Evolutionary conservation across 768 basidiomycete species (phyloP).

Genomic region (Agaricus subrufescens): DNA sequence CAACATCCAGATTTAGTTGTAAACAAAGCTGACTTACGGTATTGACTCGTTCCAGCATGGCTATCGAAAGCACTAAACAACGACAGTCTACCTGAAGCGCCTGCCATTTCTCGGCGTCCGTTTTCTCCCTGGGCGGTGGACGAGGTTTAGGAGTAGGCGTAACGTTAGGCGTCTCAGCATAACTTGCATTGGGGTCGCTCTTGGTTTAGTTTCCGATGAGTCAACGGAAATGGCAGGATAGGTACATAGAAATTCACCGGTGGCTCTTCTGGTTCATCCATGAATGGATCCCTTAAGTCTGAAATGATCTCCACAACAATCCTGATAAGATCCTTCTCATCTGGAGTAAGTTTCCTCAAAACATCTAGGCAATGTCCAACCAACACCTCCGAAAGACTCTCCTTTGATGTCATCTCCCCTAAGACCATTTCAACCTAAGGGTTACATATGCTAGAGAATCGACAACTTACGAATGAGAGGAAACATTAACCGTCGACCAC

Average conservation of each 20-base stretch:
- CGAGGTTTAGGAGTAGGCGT: constrained; percentile 19
- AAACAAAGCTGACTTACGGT: constrained; percentile 52
- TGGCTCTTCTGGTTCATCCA: constrained; percentile 25
- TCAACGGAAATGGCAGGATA: not conserved
- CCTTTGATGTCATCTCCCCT: constrained; percentile 81
- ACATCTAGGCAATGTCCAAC: constrained; percentile 81
- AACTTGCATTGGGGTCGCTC: constrained; percentile 20
- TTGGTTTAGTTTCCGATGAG: not conserved
- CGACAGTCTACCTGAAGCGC: constrained; percentile 49
- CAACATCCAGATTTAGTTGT: not conserved
- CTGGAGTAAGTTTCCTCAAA: constrained; percentile 61
- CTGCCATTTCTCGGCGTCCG: constrained; percentile 48
- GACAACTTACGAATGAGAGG: constrained; percentile 68
- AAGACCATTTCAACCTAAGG: not conserved
- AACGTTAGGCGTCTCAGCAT: constrained; percentile 22
- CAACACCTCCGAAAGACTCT: constrained; percentile 62
- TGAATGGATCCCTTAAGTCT: constrained; percentile 59
- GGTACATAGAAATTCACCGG: not conserved
- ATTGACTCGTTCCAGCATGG: constrained; percentile 87
- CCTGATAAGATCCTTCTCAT: constrained; percentile 81
- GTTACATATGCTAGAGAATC: not conserved
- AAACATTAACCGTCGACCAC: constrained; percentile 85
- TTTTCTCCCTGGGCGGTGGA: constrained; percentile 31
- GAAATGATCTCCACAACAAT: constrained; percentile 86
- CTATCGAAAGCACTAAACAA: constrained; percentile 78